A percentile compares a stretch with the other conserved stretches of the same genome.
Evolutionary conservation across 768 basidiomycete species (phyloP).

Genomic region (Calocera cornea): DNA sequence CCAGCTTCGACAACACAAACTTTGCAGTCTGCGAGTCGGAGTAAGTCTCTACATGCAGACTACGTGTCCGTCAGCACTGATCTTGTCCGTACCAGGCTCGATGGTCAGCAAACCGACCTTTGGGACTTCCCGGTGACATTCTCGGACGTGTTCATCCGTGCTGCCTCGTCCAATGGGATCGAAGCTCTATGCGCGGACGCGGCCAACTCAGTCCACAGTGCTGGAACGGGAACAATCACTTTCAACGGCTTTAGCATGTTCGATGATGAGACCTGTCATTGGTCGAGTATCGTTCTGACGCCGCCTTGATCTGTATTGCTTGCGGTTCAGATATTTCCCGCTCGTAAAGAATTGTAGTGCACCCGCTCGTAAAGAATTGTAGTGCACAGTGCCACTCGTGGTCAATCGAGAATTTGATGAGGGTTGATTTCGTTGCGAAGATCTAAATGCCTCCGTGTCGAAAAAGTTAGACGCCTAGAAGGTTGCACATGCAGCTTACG

Average conservation of each 20-base stretch:
- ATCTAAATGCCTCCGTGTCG: no score
- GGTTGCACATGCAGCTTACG: no score
- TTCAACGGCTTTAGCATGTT: constrained; percentile 1
- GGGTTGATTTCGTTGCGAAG: no score
- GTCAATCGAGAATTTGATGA: no score
- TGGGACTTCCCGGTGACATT: constrained; percentile 4
- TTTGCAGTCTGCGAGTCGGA: constrained; percentile 1
- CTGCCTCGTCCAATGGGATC: not conserved
- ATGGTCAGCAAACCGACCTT: not conserved
- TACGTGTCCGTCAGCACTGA: not conserved
- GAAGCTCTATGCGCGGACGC: not conserved
- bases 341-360: no score
- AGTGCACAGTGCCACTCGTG: no score
- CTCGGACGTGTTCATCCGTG: constrained; percentile 4
- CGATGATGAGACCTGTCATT: constrained; percentile 4
- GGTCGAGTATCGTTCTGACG: not conserved
- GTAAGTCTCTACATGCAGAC: not conserved
- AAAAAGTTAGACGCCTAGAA: no score
- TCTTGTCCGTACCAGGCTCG: not conserved
- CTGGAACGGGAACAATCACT: not conserved
- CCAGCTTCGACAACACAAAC: not conserved
- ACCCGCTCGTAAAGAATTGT: no score
- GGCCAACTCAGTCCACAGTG: not conserved
- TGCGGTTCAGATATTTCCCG: no score
- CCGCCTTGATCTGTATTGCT: no score